A percentile compares a stretch with the other conserved stretches of the same genome.
These are phyloP conservation scores for Aspergillus conjunctus DNA, from an alignment of 495 filamentous ascomycete genomes.

Conservation along the genomic window DNA sequence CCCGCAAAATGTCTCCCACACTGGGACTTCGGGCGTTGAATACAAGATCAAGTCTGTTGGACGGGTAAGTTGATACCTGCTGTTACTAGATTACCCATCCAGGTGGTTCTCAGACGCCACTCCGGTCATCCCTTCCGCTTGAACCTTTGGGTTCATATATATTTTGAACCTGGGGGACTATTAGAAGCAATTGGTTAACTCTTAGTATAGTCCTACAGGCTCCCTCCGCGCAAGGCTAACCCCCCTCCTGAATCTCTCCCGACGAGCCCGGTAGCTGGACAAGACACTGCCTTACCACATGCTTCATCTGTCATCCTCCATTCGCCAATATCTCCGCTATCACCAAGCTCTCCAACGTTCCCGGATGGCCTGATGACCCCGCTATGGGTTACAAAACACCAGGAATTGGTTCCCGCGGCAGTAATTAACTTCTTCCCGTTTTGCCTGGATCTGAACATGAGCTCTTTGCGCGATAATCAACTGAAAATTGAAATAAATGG, in stretches of 20 bases:
- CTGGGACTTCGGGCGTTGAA: constrained; percentile 31
- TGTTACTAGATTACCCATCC: constrained; percentile 1
- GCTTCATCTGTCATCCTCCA: constrained; percentile 61
- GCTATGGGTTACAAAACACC: constrained; percentile 84
- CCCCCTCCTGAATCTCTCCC: constrained; percentile 54
- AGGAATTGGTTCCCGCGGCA: constrained; percentile 75
- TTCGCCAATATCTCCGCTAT: constrained; percentile 85
- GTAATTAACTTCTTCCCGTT: constrained; percentile 75
- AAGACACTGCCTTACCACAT: constrained; percentile 47
- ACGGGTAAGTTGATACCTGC: constrained; percentile 63
- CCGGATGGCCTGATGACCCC: constrained; percentile 84
- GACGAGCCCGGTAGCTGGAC: constrained; percentile 48
- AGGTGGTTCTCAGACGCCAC: constrained; percentile 8
- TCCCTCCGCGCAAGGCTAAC: constrained; percentile 65
- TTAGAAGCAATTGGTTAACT: constrained; percentile 20
- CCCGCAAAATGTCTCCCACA: constrained; percentile 40
- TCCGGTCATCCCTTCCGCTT: neutral
- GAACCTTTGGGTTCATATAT: neutral
- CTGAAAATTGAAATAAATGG: constrained; percentile 85
- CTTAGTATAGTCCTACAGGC: constrained; percentile 52
- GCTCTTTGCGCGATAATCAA: constrained; percentile 78
- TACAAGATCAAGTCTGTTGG: constrained; percentile 72
- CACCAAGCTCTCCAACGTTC: constrained; percentile 74
- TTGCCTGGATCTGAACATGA: constrained; percentile 66
- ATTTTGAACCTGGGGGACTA: neutral